phyloP scores from a whole-genome alignment of 2,329 filamentous ascomycete genomes.

The Didymella sp. region DNA sequence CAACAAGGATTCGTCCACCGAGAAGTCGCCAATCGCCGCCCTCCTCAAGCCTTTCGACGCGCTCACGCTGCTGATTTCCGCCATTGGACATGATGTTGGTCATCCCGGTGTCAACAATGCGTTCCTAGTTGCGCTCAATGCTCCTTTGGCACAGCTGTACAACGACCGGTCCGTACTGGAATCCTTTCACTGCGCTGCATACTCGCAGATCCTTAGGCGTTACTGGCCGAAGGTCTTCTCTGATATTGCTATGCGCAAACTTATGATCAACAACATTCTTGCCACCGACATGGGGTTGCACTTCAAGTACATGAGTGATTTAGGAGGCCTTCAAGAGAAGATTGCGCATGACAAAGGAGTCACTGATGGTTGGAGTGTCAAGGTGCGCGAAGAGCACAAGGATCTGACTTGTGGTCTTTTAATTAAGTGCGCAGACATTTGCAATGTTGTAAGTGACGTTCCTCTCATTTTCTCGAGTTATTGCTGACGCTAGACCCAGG shows the following conservation, averaged over 20 bases:
- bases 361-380: constrained; percentile 77
- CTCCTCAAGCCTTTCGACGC: constrained; percentile 87
- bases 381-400: constrained; percentile 76
- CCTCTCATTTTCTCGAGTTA: not conserved
- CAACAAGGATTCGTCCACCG: constrained; percentile 36
- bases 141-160: constrained; percentile 91
- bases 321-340: constrained; percentile 81
- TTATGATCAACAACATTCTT: constrained; percentile 97
- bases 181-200: constrained; percentile 96
- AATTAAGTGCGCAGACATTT: constrained; percentile 98
- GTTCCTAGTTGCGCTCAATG: constrained; percentile 89
- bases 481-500: not conserved
- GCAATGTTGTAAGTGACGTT: constrained; percentile 72
- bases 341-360: constrained; percentile 69
- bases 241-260: constrained; percentile 78
- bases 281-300: constrained; percentile 98
- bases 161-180: constrained; percentile 97
- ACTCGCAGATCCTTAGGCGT: constrained; percentile 90
- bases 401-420: constrained; percentile 86
- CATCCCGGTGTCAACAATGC: constrained; percentile 98
- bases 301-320: constrained; percentile 92
- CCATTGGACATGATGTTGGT: constrained; percentile 97
- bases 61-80: constrained; percentile 86
- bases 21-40: constrained; percentile 70
- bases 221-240: constrained; percentile 88